Evolutionary conservation across 2,329 filamentous ascomycete species (phyloP), one percentile per base, ranked within the genome.

Genomic region (Penicillium sp.): DNA sequence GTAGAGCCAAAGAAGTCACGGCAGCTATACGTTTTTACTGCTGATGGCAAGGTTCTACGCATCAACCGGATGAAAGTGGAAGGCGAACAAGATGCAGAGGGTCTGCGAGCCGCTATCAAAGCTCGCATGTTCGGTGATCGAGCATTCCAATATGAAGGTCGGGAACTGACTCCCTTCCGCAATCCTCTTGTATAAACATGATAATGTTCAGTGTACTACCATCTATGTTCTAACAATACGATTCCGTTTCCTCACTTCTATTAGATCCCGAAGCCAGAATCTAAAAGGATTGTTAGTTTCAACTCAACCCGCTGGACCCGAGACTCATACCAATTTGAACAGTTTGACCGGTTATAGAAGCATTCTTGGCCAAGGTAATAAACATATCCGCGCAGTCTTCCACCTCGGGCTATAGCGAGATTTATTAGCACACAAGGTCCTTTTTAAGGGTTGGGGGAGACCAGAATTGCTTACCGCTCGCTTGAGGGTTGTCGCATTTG

Each of bases 401-500:
- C 15, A 80, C 60, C 49, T 74, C 72, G 50, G 73, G 73, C 77
- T 78, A 35, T 29, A 31, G 57, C 15, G 8, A 38, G 9, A 29
- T 37, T 25, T 8, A 37, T 57, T 35, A 62, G 48, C 48, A 46
- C 21, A 17, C 19, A 9, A 15, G n/a, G 25, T 12, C 17, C 5
- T 17, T 52, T 29, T 48, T 21, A 17, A 31, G 45, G 15, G 19
- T 42, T n/a, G n/a, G 17, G 7, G 7, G 40, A 19, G 10, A 25
- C 19, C 8, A 4, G 19, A 19, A 43, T 15, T n/a, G 70, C 77
- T 65, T 67, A 84, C 83, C 65, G 78, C 80, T 64, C 79, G 80
- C 73, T 89, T 86, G 38, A 92, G 76, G 54, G 79, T 81, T 1
- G 86, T 84, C 45, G 74, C 79, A n/a, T 86, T 74, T 57, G 80